Evolutionary conservation across 768 basidiomycete genomes (phyloP).

Genomic region (Lyophyllum atratum): DNA sequence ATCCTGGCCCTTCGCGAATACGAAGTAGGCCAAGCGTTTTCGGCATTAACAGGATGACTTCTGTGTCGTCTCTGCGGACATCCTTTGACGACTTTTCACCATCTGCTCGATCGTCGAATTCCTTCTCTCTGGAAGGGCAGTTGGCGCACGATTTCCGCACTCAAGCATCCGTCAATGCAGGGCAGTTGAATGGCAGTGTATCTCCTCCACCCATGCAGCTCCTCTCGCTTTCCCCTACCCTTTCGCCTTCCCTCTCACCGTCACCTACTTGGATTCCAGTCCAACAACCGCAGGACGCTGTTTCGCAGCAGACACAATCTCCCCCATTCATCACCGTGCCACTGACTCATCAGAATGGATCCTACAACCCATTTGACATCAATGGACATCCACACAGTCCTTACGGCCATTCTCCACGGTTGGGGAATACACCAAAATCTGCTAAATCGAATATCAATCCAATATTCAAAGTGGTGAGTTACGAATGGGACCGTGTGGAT

Average conservation of each 20-base stretch:
- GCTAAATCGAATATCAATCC: slow-evolving; percentile 78
- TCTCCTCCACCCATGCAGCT: slow-evolving; percentile 79
- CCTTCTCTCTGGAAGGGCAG: slow-evolving; percentile 75
- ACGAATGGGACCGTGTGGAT: slow-evolving; percentile 39
- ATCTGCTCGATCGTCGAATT: slow-evolving; percentile 79
- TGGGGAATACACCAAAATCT: slow-evolving; percentile 62
- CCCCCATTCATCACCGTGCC: slow-evolving; percentile 39
- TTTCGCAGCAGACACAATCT: slow-evolving; percentile 37
- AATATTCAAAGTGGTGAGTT: slow-evolving; percentile 89
- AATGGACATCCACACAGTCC: slow-evolving; percentile 56
- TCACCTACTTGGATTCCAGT: slow-evolving; percentile 58
- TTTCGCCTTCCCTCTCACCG: slow-evolving; percentile 53
- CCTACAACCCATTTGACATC: slow-evolving; percentile 53
- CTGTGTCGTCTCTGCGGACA: slow-evolving; percentile 73
- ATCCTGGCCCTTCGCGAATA: slow-evolving; percentile 75
- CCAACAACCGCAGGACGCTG: slow-evolving; percentile 39
- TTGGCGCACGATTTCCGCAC: slow-evolving; percentile 74
- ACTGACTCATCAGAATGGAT: slow-evolving; percentile 36
- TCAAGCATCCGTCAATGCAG: slow-evolving; percentile 67
- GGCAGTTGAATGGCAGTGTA: slow-evolving; percentile 59
- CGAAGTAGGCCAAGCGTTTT: slow-evolving; percentile 64
- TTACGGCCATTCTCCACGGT: slow-evolving; percentile 60
- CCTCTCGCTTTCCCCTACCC: slow-evolving; percentile 70
- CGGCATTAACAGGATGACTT: slow-evolving; percentile 74
- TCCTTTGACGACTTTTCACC: slow-evolving; percentile 73